Evolutionary conservation across 1,284 basidiomycete species (phyloP).

Genomic region (Ustilago curta): DNA sequence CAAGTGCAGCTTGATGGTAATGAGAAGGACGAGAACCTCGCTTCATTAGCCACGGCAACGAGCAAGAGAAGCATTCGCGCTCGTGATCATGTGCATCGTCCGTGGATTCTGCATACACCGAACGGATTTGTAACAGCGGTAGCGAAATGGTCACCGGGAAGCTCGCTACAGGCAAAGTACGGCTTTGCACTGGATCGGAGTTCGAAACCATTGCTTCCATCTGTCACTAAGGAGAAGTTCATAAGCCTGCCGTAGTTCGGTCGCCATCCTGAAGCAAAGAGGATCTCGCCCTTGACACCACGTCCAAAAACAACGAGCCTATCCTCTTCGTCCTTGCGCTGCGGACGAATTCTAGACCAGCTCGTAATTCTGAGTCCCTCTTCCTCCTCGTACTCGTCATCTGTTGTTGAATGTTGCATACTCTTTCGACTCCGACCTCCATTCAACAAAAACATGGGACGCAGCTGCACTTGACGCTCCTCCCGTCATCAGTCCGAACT

Average conservation of each 20-base stretch:
- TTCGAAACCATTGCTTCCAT: slow-evolving; percentile 1
- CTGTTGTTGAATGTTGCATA: background rate
- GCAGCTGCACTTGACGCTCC: background rate
- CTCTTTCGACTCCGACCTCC: slow-evolving; percentile 32
- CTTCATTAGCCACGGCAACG: too few relatives aligned
- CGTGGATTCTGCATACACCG: too few relatives aligned
- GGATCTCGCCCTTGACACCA: slow-evolving; percentile 9
- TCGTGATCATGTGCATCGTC: too few relatives aligned
- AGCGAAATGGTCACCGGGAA: slow-evolving; percentile 3
- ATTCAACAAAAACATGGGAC: slow-evolving; percentile 30
- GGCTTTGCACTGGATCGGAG: background rate
- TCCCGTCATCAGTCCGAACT: too few relatives aligned
- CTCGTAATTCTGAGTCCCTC: background rate
- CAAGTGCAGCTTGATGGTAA: too few relatives aligned
- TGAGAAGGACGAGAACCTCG: too few relatives aligned
- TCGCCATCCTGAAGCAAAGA: background rate
- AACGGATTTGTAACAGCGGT: slow-evolving; percentile 1
- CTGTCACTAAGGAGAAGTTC: slow-evolving; percentile 1
- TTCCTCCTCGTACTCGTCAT: background rate
- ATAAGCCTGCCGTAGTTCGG: background rate
- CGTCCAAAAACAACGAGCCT: slow-evolving; percentile 11
- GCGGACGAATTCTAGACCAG: slow-evolving; percentile 1
- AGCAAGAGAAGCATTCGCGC: too few relatives aligned
- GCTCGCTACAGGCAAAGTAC: background rate
- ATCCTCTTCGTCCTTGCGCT: background rate